Evolutionary conservation across 2,329 filamentous ascomycete genomes (phyloP), one percentile per base, ranked within the genome.

Genomic region (Volutella citrinella): DNA sequence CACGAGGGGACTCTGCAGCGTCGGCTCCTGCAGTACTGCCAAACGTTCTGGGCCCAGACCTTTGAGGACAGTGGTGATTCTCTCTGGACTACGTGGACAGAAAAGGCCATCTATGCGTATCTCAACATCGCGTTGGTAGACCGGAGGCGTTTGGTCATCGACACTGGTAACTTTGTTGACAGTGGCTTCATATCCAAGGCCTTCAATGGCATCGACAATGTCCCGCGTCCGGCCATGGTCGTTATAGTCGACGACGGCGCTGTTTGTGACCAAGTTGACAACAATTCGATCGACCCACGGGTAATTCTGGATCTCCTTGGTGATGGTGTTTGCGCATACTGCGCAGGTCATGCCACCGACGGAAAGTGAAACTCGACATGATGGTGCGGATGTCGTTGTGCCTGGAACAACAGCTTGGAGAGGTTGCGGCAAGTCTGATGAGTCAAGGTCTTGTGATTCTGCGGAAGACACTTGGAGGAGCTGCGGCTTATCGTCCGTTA

Each of bases 301-400:
- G 15, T 52, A 45, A 41, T 77, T 74, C 28, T 74, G 63, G 22
- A 88, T 58, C 42, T 76, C 74, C 7, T 72, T 63, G 10, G 74
- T 80, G 46, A 88, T 76, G 23, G 70, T 68, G 51, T 80, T 81
- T 33, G 72, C 71, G 51, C 84, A 89, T 10, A 81, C 73, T 11
- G 79, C 77, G 54, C 84, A 88, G 5, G 80, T 86, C 83, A 89
- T 87, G 32, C 84, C 84, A 18, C 72, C 77, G 24, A 89, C 71
- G 14, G 80, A 76, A n/a, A 80, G 43, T 1, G 64, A 70, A 3
- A 68, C 74, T 23, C 68, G 60, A 68, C 72, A 80, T 14, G 36
- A 21, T 6, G 48, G 31, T 11, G 41, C 38, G n/a, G 49, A 18
- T 2, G 30, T 7, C 7, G 38, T 24, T 6, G 33, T 17, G 14